These are phyloP conservation scores for Yamadazyma sp. DNA, from an alignment of 1,139 yeast species.

Conservation along the genomic window DNA sequence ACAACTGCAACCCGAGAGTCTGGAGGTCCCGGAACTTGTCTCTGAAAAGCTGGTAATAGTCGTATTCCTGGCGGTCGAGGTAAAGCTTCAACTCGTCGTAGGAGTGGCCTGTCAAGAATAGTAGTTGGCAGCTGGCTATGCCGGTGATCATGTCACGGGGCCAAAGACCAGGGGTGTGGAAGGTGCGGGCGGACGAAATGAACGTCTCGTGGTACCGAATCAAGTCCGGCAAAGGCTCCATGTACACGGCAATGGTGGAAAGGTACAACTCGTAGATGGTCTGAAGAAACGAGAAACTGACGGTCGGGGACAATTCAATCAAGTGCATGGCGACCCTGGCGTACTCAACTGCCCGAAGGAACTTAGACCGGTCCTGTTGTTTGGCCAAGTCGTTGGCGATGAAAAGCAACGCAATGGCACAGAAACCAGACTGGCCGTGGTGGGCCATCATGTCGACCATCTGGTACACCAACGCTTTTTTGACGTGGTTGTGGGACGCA, in stretches of 20 bases:
- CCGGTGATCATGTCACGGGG: slow-evolving; percentile 16
- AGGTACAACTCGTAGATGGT: slow-evolving; percentile 46
- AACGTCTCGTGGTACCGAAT: slow-evolving; percentile 31
- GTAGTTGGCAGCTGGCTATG: slow-evolving; percentile 18
- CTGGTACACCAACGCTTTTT: slow-evolving; percentile 26
- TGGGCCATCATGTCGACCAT: slow-evolving; percentile 23
- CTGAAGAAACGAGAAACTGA: slow-evolving; percentile 38
- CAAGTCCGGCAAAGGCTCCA: slow-evolving; percentile 44
- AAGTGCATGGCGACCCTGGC: slow-evolving; percentile 38
- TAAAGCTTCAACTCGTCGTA: slow-evolving; percentile 6
- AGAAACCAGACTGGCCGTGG: slow-evolving; percentile 27
- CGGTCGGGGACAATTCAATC: slow-evolving; percentile 33
- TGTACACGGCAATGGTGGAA: slow-evolving; percentile 40
- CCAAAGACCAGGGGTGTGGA: slow-evolving; percentile 12
- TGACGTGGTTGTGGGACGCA: slow-evolving; percentile 22
- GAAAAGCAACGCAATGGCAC: slow-evolving; percentile 30
- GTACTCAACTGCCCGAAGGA: slow-evolving; percentile 28
- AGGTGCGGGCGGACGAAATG: slow-evolving; percentile 19
- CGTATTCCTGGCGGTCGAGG: slow-evolving; percentile 9
- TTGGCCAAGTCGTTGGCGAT: slow-evolving; percentile 39
- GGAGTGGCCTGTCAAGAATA: slow-evolving; percentile 20
- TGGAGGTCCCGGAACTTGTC: slow-evolving; percentile 7
- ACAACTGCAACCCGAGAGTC: slow-evolving; percentile 15
- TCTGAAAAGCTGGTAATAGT: slow-evolving; percentile 8
- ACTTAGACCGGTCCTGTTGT: slow-evolving; percentile 30